Base-by-base conservation (phyloP, 192 early-diverging fungal genomes). In the Rhizophlyctis rosea region DNA sequence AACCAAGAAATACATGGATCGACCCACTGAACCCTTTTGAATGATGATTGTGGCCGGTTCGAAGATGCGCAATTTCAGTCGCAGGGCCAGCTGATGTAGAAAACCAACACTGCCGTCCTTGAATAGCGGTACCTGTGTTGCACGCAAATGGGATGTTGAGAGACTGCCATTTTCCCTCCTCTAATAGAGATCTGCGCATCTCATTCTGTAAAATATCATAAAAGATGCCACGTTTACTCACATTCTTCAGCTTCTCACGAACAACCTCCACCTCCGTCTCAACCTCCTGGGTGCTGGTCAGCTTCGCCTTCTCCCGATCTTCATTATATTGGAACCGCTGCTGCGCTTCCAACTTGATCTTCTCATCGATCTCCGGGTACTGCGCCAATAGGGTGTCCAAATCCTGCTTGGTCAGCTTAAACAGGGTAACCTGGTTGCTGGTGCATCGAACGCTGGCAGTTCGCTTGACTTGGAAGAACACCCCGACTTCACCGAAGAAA, bases 401-500 rank as follows among this genome's bases (percentile, higher is more conserved):
- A 59, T 76, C 74, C 34, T 54, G 47, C 54, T 76, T 78, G 4
- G 72, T 34, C 28, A 82, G 71, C 52, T 78, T 75, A 62, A 82
- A 82, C 7, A 82, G 80, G 4, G 65, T 71, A 4, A 81, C 66
- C 24, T 62, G 59, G 52, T 25, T 54, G 3, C 58, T 54, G 11
- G 61, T 50, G 32, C 73, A 75, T 24, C 76, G 63, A 13, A 82
- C 80, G 25, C 74, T 72, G n/a, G 80, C 81, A 13, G 81, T 82
- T 14, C 81, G 55, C 57, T 72, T 68, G 2, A 76, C 34, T 34
- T 83, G 51, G 48, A 79, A 73, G 54, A 82, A 71, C 4, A 82
- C 44, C 13, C 76, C 79, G 36, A 82, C 79, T 64, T 82, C 80
- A 1, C 80, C 80, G 52, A 82, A 82, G 50, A 82, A 82, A 3